Percentiles rank a stretch among this genome's conserved stretches.
Conservation (phyloP, 108 stramenopile genomes). For the Skeletonema costatum region DNA sequence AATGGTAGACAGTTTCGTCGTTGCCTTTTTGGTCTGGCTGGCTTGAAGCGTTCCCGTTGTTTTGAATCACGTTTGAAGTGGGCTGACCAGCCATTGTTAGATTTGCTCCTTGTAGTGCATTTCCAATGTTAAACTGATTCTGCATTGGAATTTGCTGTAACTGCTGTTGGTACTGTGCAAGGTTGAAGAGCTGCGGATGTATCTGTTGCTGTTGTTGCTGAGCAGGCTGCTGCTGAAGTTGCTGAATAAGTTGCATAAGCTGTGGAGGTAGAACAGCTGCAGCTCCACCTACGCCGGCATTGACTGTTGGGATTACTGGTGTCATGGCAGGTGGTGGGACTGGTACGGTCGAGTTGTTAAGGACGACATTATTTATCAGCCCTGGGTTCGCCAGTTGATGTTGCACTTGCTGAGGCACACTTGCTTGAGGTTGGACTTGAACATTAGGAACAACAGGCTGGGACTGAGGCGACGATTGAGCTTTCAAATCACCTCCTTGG, state of each 20-base stretch:
- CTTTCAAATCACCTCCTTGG: neutral
- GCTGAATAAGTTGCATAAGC: constrained; percentile 22
- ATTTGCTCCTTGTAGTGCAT: neutral
- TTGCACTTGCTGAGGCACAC: constrained; percentile 3
- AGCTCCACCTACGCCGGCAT: neutral
- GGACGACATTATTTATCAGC: neutral
- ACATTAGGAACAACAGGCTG: neutral
- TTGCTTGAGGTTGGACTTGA: neutral
- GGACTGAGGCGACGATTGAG: neutral
- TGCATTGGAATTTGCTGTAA: constrained; percentile 5
- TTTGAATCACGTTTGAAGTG: neutral
- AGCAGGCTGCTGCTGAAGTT: constrained; percentile 17
- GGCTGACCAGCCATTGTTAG: neutral
- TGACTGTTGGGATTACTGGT: neutral
- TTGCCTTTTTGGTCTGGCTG: neutral
- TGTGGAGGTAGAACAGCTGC: constrained; percentile 14
- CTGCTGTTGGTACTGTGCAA: constrained; percentile 12
- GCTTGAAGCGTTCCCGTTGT: neutral
- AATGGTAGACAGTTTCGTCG: neutral
- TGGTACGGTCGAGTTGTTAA: neutral
- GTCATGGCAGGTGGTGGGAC: constrained; percentile 2
- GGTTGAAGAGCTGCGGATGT: constrained; percentile 11
- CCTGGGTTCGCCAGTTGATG: neutral
- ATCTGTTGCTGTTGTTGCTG: constrained; percentile 13
- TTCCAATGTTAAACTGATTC: constrained; percentile 1